Percentiles rank a stretch among this genome's conserved stretches.
These are phyloP conservation scores for Epichloe gansuensis DNA, from an alignment of 2,329 filamentous ascomycete species.

Conservation along the genomic window DNA sequence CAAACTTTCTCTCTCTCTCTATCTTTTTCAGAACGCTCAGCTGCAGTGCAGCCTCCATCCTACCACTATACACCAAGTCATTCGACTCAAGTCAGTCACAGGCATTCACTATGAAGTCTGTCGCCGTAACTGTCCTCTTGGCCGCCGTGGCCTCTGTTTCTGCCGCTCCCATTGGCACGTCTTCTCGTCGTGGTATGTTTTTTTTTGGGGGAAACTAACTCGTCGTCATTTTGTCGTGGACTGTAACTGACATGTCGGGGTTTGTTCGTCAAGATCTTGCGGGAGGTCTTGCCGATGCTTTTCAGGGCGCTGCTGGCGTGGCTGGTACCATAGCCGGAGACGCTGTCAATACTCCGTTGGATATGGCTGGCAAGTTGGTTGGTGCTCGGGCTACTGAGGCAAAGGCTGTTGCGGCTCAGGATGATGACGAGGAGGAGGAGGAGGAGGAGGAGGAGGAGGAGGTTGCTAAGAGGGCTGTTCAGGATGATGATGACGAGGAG, in stretches of 20 bases:
- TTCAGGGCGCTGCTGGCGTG: neutral
- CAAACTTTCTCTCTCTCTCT: neutral
- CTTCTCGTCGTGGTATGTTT: neutral
- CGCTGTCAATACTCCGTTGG: neutral
- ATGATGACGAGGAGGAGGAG: neutral
- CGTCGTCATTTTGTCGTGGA: too few relatives aligned
- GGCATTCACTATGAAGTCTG: conserved; percentile 1
- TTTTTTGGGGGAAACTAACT: neutral
- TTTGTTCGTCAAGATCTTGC: neutral
- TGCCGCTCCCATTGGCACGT: neutral
- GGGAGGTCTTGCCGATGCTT: neutral
- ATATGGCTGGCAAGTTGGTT: neutral
- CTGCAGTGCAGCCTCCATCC: neutral
- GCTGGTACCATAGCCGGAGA: neutral
- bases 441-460: neutral
- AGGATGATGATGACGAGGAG: too few relatives aligned
- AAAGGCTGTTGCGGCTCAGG: neutral
- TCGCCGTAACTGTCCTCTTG: neutral
- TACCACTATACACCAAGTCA: too few relatives aligned
- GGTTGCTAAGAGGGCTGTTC: too few relatives aligned
- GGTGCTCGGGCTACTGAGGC: neutral
- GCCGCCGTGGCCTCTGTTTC: conserved; percentile 1
- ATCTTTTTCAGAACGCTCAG: neutral
- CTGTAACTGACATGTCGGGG: too few relatives aligned
- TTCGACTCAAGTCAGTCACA: too few relatives aligned